phyloP scores from a whole-genome alignment of 2,329 filamentous ascomycete species.

The Fusarium praegraminearum region DNA sequence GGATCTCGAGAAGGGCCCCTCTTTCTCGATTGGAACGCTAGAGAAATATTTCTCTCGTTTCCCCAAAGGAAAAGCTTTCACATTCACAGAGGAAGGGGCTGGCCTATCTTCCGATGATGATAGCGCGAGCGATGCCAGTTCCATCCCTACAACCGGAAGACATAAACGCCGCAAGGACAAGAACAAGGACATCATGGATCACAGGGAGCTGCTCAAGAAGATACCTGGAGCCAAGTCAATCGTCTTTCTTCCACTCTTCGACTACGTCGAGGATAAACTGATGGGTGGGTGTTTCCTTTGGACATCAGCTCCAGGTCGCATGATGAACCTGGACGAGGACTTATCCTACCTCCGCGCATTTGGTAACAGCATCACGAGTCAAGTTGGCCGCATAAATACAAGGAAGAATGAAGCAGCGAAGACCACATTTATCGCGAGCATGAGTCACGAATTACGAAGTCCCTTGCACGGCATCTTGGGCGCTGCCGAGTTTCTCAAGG shows the following conservation, averaged over 20 bases:
- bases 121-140: constrained; percentile 45
- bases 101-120: constrained; percentile 51
- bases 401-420: constrained; percentile 65
- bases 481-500: constrained; percentile 62
- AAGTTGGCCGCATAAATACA: constrained; percentile 66
- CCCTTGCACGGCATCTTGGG: constrained; percentile 69
- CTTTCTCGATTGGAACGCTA: constrained; percentile 47
- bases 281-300: constrained; percentile 54
- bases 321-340: constrained; percentile 54
- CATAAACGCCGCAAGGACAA: constrained; percentile 25
- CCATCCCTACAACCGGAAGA: not conserved
- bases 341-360: constrained; percentile 53
- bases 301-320: constrained; percentile 50
- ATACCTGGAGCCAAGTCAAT: constrained; percentile 52
- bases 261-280: constrained; percentile 52
- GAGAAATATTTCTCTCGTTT: constrained; percentile 50
- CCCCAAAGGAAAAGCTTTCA: constrained; percentile 49
- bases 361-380: constrained; percentile 58
- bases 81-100: constrained; percentile 48
- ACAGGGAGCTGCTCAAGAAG: constrained; percentile 51
- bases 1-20: constrained; percentile 46
- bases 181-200: constrained; percentile 45
- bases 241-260: constrained; percentile 54
- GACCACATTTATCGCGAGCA: constrained; percentile 69
- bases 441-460: constrained; percentile 68